A percentile compares a stretch with the other conserved stretches of the same genome.
phyloP scores from a whole-genome alignment of 257 asterid species.

The Jaltomata sinuosa region DNA sequence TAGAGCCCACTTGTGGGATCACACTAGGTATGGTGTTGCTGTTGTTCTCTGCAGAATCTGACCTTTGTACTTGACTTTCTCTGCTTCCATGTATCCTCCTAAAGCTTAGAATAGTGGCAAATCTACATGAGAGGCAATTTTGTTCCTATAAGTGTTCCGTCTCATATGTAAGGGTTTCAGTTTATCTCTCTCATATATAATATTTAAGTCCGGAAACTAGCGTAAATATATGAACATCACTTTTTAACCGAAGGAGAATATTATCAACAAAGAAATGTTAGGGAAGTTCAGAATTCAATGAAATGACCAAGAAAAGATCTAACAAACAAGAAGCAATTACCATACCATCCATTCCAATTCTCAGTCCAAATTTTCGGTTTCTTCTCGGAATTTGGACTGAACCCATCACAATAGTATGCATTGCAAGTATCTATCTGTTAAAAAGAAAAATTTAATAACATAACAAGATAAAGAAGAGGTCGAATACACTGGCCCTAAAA shows the following conservation, averaged over 20 bases:
- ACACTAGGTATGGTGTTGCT: no score
- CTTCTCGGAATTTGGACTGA: slow-evolving; percentile 69
- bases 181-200: not conserved
- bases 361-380: slow-evolving; percentile 88
- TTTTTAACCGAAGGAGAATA: no score
- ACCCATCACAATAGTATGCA: slow-evolving; percentile 85
- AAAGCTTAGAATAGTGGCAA: not conserved
- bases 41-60: not conserved
- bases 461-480: not conserved
- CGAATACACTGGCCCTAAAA: not conserved
- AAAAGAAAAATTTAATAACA: not conserved
- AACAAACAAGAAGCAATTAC: not conserved
- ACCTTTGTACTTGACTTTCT: not conserved
- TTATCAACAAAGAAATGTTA: no score
- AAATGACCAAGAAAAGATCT: not conserved
- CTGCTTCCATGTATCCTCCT: not conserved
- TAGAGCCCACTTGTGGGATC: no score
- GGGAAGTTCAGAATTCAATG: not conserved
- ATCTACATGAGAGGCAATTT: not conserved
- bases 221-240: no score
- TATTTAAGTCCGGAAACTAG: not conserved
- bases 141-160: not conserved
- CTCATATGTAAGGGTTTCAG: not conserved
- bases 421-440: slow-evolving; percentile 89
- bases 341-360: slow-evolving; percentile 97